Percentiles rank a stretch among this genome's conserved stretches.
Conservation (phyloP, 2,329 filamentous ascomycete genomes). For the Westerdykella aurantiaca region DNA sequence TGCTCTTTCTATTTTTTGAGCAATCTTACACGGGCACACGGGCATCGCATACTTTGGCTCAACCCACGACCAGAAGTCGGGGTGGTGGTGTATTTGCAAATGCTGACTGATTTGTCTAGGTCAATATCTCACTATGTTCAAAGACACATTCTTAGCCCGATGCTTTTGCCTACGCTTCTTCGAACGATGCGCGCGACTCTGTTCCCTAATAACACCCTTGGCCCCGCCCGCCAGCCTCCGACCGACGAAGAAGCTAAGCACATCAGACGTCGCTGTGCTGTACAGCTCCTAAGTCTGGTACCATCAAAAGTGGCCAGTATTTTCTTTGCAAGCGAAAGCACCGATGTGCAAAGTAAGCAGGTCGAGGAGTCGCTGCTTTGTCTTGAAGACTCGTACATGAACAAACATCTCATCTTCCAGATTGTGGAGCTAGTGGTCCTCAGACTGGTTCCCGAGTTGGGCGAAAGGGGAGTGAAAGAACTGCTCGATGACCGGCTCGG, state of each 20-base stretch:
- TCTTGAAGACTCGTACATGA: conserved; percentile 78
- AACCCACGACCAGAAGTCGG: no score
- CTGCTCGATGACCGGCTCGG: conserved; percentile 66
- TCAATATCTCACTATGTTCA: conserved; percentile 44
- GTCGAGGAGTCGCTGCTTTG: conserved; percentile 60
- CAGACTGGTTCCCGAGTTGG: conserved; percentile 76
- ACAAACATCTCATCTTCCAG: conserved; percentile 83
- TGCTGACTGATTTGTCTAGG: conserved; percentile 33
- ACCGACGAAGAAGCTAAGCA: conserved; percentile 54
- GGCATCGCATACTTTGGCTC: no score
- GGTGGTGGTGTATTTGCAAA: background rate
- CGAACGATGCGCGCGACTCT: conserved; percentile 68
- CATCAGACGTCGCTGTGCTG: conserved; percentile 63
- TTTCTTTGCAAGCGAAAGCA: conserved; percentile 24
- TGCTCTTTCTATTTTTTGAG: no score
- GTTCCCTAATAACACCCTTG: conserved; percentile 79
- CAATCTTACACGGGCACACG: no score
- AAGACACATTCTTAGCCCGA: conserved; percentile 39
- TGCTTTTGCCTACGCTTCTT: conserved; percentile 47
- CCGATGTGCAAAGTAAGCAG: conserved; percentile 56
- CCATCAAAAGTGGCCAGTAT: conserved; percentile 39
- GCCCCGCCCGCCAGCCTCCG: conserved; percentile 56
- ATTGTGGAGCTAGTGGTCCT: conserved; percentile 78
- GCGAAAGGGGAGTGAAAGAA: conserved; percentile 63
- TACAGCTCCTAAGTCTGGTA: conserved; percentile 47